Base-by-base conservation (phyloP, 108 stramenopile species). In the Fragilaria crotonensis region DNA sequence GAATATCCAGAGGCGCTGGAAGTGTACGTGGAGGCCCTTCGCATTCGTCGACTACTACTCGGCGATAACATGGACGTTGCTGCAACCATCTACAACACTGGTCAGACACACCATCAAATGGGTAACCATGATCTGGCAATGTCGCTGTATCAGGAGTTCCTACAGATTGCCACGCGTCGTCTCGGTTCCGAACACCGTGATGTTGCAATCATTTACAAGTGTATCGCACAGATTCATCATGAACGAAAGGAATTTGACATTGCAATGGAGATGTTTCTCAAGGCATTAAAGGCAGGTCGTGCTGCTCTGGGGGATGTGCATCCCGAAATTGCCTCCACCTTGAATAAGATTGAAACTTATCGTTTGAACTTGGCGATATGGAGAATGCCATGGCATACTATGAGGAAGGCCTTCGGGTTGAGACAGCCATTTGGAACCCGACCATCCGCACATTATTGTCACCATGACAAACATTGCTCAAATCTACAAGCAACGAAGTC, bases 271-370 rank as follows among this genome's bases (percentile, higher is more conserved):
- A 53, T 66, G 53, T 79, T 66, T 62, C 30, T 63, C 14, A 20
- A 57, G 25, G 65, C 78, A 9, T 53, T 81, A 7, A 44, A 61
- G 26, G 54, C 62, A 0, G 72, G 72, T 45, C 62, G 50, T 44
- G 54, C 58, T 11, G 70, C 72, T 32, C 48, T 78, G 9, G 81
- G 79, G 1, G 48, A 55, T 25, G 45, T 44, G 32, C 78, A 76
- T 62, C 68, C 76, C 26, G 85, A 87, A 48, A 71, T 87, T 49
- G 85, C 85, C 20, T 75, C 78, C 17, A 81, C 73, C 2, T 44
- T 87, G 21, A 87, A 87, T 65, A 80, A 81, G 59, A 60, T 83
- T 25, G 85, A n/a, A 87, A 87, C 50, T 29, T 87, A 45, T 67
- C 74, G 25, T 87, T 81, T 48, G 85, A 87, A 47, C 57, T 64